A percentile compares a stretch with the other conserved stretches of the same genome.
phyloP scores from a whole-genome alignment of 1,284 basidiomycete genomes.

The Leucoagaricus sp. region DNA sequence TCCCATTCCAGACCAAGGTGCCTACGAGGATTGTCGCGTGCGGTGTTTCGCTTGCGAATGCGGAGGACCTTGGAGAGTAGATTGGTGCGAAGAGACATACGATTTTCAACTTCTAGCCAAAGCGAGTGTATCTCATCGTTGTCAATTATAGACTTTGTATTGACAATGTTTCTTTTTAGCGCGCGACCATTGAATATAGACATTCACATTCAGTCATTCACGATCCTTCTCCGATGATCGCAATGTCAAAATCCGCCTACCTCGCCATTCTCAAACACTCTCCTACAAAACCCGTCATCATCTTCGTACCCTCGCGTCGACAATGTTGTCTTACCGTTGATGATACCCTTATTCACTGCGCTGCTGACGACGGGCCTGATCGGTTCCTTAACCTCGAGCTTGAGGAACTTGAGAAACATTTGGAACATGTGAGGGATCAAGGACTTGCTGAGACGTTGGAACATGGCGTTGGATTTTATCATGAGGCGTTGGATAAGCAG shows the following conservation, averaged over 20 bases:
- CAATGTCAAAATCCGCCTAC: conserved; percentile 99
- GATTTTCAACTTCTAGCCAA: conserved; percentile 98
- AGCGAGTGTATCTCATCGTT: neutral
- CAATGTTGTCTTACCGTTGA: conserved; percentile 94
- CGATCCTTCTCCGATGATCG: conserved; percentile 94
- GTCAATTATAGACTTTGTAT: conserved; percentile 3
- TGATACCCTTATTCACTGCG: conserved; percentile 85
- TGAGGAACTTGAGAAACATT: conserved; percentile 83
- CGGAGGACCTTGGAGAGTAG: conserved; percentile 96
- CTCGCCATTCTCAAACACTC: conserved; percentile 92
- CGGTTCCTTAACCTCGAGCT: conserved; percentile 91
- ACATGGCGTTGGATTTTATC: conserved; percentile 94
- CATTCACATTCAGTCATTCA: conserved; percentile 95
- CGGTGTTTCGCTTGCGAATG: conserved; percentile 95
- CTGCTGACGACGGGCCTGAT: conserved; percentile 84
- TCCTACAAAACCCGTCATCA: conserved; percentile 82
- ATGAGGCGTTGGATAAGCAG: conserved; percentile 89
- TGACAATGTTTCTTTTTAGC: conserved; percentile 39
- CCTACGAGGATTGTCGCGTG: conserved; percentile 94
- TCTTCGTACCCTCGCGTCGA: conserved; percentile 92
- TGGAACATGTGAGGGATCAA: conserved; percentile 83
- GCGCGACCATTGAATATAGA: conserved; percentile 96
- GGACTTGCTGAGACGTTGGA: conserved; percentile 82
- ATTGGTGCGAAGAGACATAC: conserved; percentile 92
- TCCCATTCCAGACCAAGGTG: conserved; percentile 91